Conservation (phyloP, 805 yeast genomes). For the Wickerhamiella azyma region DNA sequence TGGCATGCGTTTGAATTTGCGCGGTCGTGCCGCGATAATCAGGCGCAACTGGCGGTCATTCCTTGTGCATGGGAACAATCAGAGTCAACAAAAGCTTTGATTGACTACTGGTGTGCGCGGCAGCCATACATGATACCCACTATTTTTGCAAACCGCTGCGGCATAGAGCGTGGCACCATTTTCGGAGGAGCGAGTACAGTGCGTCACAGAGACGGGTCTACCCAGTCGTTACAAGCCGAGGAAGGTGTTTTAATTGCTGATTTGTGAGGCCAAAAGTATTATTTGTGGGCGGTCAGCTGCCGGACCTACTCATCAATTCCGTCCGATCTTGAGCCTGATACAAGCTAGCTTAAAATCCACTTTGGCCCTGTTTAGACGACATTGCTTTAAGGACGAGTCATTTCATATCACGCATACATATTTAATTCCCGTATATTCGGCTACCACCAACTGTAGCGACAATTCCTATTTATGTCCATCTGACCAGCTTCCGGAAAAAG, state of each 20-base stretch:
- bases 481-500: too few relatives aligned
- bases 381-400: too few relatives aligned
- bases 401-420: too few relatives aligned
- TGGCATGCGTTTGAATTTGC: conserved; percentile 65
- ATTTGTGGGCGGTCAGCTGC: too few relatives aligned
- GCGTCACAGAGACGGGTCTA: not conserved
- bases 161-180: conserved; percentile 2
- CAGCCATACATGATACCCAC: conserved; percentile 7
- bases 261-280: too few relatives aligned
- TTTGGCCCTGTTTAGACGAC: too few relatives aligned
- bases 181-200: conserved; percentile 18
- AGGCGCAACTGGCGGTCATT: conserved; percentile 45
- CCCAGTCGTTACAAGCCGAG: not conserved
- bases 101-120: conserved; percentile 9
- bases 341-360: too few relatives aligned
- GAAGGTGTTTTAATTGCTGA: not conserved
- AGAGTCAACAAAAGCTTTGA: conserved; percentile 13
- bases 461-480: not conserved
- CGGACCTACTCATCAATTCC: too few relatives aligned
- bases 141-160: conserved; percentile 6
- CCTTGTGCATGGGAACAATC: conserved; percentile 68
- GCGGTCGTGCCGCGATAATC: conserved; percentile 33
- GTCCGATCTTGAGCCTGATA: too few relatives aligned
- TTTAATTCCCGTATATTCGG: too few relatives aligned
- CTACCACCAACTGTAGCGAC: too few relatives aligned